Base-by-base conservation (phyloP, 495 filamentous ascomycete genomes). In the Hypoxylon crocopeplum region DNA sequence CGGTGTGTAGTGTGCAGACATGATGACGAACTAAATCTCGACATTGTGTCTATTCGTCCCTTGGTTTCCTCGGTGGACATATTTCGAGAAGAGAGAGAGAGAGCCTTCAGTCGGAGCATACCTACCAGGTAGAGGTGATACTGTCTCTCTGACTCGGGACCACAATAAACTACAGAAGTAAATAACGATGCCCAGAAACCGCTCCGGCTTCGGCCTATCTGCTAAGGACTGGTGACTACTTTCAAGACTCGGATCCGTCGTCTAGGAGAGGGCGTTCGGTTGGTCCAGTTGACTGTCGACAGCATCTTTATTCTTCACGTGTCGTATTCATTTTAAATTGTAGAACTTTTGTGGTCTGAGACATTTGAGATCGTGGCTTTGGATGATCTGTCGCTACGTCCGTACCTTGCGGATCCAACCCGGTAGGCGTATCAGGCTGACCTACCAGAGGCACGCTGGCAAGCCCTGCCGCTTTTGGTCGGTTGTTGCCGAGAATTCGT, bases 391-490 rank as follows among this genome's bases (percentile, higher is more conserved):
- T 51, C 56, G 40, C 51, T 70, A 70, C 65, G 68, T 64, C 56
- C 67, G 67, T 69, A 69, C 53, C 64, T 65, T 62, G 67, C 65
- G 62, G 51, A 56, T 59, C 51, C 36, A 56, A 46, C 54, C 59
- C 59, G 52, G 55, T 39, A 66, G 36, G 56, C 37, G 11, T 61
- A 20, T 25, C n/a, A 30, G 37, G 16, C 47, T 49, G 29, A 53
- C 53, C 58, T 68, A 56, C 59, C 37, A 56, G 32, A 34, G 52
- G 3, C 32, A 45, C 47, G 48, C 38, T 48, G 51, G 48, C 37
- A 40, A 57, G 58, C 48, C 66, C 22, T 59, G 53, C 37, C 48
- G 38, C 46, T 48, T 19, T 70, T 50, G 49, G 58, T 66, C 59
- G 59, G 62, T 38, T 64, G 45, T 32, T 70, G 34, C 68, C 68